Percentiles rank a stretch among this genome's conserved stretches.
Conservation (phyloP, 2,329 filamentous ascomycete species). For the Didymellaceae sp. region DNA sequence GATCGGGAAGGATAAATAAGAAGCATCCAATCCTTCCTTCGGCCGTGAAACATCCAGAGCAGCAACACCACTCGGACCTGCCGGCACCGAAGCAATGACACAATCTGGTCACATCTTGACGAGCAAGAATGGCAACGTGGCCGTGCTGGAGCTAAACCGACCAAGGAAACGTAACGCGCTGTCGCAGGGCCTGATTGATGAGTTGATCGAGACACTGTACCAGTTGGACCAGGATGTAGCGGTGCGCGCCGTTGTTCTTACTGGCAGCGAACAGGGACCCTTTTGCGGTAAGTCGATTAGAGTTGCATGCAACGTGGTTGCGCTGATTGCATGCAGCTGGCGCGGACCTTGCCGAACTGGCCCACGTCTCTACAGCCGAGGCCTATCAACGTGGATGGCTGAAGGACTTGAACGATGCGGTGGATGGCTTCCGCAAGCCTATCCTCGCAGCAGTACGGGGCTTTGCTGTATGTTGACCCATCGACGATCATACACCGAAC, state of each 20-base stretch:
- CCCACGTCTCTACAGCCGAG: slow-evolving; percentile 79
- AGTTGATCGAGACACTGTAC: slow-evolving; percentile 36
- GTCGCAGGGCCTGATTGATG: slow-evolving; percentile 57
- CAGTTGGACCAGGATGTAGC: slow-evolving; percentile 25
- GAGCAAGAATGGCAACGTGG: slow-evolving; percentile 46
- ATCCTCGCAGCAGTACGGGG: slow-evolving; percentile 92
- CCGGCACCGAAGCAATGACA: slow-evolving; percentile 4
- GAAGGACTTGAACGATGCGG: slow-evolving; percentile 84
- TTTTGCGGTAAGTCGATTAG: slow-evolving; percentile 58
- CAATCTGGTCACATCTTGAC: slow-evolving; percentile 20
- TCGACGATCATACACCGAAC: background rate
- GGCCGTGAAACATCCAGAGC: background rate
- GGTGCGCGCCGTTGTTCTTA: slow-evolving; percentile 63
- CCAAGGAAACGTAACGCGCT: slow-evolving; percentile 66
- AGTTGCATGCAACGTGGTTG: background rate
- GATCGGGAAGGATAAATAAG: slow-evolving; percentile 12
- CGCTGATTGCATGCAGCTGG: slow-evolving; percentile 64
- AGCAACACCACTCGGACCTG: background rate
- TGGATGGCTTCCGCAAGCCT: slow-evolving; percentile 83
- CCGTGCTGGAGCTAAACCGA: slow-evolving; percentile 60
- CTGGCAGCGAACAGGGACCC: slow-evolving; percentile 84
- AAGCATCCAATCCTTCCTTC: background rate
- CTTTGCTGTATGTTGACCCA: slow-evolving; percentile 63
- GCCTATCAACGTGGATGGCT: slow-evolving; percentile 90
- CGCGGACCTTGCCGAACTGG: slow-evolving; percentile 98